Evolutionary conservation across 2,329 filamentous ascomycete genomes (phyloP).

Genomic region (Fusarium staphyleae): DNA sequence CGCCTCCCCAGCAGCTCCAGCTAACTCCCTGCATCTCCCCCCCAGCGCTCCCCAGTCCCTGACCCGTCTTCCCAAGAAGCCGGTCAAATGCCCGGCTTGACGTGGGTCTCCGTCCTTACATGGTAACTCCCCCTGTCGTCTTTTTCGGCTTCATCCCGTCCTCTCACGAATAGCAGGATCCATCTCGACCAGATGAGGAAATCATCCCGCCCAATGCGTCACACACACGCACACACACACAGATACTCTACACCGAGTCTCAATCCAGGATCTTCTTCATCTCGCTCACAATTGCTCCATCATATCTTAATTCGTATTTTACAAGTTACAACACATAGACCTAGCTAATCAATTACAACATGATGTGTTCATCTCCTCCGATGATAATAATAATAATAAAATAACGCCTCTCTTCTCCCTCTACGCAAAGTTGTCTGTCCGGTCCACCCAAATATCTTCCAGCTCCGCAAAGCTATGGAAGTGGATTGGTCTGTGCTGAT

Average conservation of each 20-base stretch:
- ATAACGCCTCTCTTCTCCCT: constrained; percentile 35
- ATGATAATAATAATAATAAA: constrained; percentile 15
- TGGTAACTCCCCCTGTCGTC: constrained; percentile 18
- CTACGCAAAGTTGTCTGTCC: constrained; percentile 91
- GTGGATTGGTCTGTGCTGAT: constrained; percentile 89
- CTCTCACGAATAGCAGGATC: constrained; percentile 11
- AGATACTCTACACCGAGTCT: neutral
- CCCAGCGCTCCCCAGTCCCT: neutral
- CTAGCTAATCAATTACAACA: constrained; percentile 32
- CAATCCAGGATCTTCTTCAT: constrained; percentile 5
- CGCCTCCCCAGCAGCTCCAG: constrained; percentile 15
- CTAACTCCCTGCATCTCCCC: neutral
- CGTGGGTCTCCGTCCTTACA: constrained; percentile 31
- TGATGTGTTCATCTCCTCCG: constrained; percentile 16
- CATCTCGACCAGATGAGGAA: constrained; percentile 27
- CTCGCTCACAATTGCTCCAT: constrained; percentile 19
- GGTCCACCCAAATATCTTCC: constrained; percentile 95
- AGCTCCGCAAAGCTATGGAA: constrained; percentile 98
- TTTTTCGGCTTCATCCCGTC: constrained; percentile 16
- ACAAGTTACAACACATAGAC: constrained; percentile 25
- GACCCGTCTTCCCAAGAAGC: constrained; percentile 22
- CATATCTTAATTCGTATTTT: constrained; percentile 25
- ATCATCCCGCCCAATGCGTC: constrained; percentile 8
- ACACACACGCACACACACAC: constrained; percentile 2
- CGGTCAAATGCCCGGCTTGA: constrained; percentile 24